Conservation (phyloP, 2,329 filamentous ascomycete genomes). For the Aspergillus floridensis region DNA sequence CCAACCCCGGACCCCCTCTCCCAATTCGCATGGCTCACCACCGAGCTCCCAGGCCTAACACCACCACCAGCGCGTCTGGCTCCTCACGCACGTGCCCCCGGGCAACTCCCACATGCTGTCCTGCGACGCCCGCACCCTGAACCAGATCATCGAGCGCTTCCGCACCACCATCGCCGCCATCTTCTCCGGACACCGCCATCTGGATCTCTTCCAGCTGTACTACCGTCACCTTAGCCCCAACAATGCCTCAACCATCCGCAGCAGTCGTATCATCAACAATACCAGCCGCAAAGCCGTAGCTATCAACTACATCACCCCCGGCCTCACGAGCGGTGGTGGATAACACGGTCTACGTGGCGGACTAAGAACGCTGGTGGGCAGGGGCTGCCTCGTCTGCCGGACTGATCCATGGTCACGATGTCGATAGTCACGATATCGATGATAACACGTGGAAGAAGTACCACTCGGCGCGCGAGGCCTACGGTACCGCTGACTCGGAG, state of each 20-base stretch:
- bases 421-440: too few species aligned
- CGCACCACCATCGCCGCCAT: constrained; percentile 54
- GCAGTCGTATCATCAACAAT: too few species aligned
- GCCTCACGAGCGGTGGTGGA: constrained; percentile 40
- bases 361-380: too few species aligned
- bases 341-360: neutral
- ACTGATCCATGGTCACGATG: neutral
- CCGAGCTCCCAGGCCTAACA: constrained; percentile 54
- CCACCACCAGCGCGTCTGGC: constrained; percentile 53
- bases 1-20: constrained; percentile 53
- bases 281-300: neutral
- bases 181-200: constrained; percentile 59
- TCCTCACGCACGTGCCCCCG: constrained; percentile 58
- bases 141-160: constrained; percentile 56
- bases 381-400: neutral
- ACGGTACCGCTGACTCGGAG: constrained; percentile 39
- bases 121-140: constrained; percentile 53
- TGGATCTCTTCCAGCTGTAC: constrained; percentile 56
- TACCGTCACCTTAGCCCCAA: constrained; percentile 35
- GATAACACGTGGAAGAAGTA: constrained; percentile 54
- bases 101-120: constrained; percentile 53
- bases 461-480: constrained; percentile 57
- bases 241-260: too few species aligned
- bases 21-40: constrained; percentile 55
- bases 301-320: constrained; percentile 55